Base-by-base conservation (phyloP, 108 stramenopile species). In the Nitzschia sp. region DNA sequence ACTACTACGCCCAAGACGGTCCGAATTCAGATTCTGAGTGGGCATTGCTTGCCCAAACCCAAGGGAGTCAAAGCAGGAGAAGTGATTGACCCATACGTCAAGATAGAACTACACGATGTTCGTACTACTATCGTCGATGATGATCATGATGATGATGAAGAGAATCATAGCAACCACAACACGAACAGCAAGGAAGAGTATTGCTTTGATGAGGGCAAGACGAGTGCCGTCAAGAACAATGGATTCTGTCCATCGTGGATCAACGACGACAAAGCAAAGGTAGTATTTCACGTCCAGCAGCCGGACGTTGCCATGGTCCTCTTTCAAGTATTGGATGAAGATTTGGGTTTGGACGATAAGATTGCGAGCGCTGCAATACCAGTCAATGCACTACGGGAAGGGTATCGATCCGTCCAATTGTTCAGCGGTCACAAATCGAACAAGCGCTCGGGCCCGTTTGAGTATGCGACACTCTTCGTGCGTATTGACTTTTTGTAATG, bases 1-100 rank as follows among this genome's bases (percentile, higher is more conserved):
- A 13, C 8, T n/a, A 9, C 21, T 45, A 26, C 25, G 47, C 27
- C 33, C 33, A 21, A 19, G 11, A 61, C 29, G n/a, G 17, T 94
- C 9, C 75, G 27, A 23, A 73, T 94, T 3, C 75, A 66, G 26
- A 75, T 94, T 21, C 50, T 94, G 45, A 65, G 74, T 41, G 92
- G 82, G 2, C 72, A 79, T 45, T 89, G 86, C 64, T 61, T 94
- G 44, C 94, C 94, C 23, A 92, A 95, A 76, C 88, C 94, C 3
- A 53, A 75, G 3, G 94, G 91, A 23, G 77, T 72, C 41, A 73
- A 69, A 28, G 63, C 45, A 16, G 94, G 94, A 22, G 91, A 95
- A 77, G 75, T 74, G 28, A 83, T 91, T 48, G 88, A 91, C 68
- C 91, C 94, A 8, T 95, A 89, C 29, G 81, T 95, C 17, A 67